Conservation (phyloP, 306 rosid genomes). For the Ormosia semicastrata region DNA sequence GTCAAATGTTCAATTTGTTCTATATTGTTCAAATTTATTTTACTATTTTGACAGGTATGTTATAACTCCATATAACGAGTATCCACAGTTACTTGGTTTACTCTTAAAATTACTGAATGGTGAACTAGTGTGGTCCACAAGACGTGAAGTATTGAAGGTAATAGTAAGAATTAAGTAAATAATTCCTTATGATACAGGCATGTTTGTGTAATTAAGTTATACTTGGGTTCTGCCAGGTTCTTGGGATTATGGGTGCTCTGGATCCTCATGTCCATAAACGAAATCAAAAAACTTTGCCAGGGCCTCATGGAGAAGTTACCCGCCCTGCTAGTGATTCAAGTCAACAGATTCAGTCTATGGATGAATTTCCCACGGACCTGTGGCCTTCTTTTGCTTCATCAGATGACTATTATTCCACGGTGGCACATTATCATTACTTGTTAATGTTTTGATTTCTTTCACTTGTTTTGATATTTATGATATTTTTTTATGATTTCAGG, state of each 20-base stretch:
- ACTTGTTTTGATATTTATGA: constrained; percentile 9
- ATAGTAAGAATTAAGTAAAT: constrained; percentile 22
- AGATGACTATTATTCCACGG: constrained; percentile 94
- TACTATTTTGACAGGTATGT: constrained; percentile 65
- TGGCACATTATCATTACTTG: constrained; percentile 33
- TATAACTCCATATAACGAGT: constrained; percentile 95
- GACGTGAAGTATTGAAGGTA: constrained; percentile 98
- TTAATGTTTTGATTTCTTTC: constrained; percentile 5
- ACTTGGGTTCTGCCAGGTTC: constrained; percentile 60
- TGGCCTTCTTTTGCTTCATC: constrained; percentile 98
- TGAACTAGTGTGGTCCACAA: constrained; percentile 96
- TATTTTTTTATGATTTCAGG: constrained; percentile 45
- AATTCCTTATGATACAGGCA: constrained; percentile 8
- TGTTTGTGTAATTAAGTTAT: neutral
- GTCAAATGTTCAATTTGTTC: constrained; percentile 14
- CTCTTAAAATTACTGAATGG: constrained; percentile 92
- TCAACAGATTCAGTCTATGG: constrained; percentile 88
- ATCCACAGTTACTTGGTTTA: constrained; percentile 78
- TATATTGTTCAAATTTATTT: constrained; percentile 1
- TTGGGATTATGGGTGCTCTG: constrained; percentile 98
- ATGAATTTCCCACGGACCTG: constrained; percentile 79
- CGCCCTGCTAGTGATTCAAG: constrained; percentile 86
- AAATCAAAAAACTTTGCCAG: constrained; percentile 78
- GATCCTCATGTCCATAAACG: constrained; percentile 94
- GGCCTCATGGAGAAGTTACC: constrained; percentile 78